Evolutionary conservation across 257 asterid species (phyloP).

Genomic region (Nicotiana noctiflora): DNA sequence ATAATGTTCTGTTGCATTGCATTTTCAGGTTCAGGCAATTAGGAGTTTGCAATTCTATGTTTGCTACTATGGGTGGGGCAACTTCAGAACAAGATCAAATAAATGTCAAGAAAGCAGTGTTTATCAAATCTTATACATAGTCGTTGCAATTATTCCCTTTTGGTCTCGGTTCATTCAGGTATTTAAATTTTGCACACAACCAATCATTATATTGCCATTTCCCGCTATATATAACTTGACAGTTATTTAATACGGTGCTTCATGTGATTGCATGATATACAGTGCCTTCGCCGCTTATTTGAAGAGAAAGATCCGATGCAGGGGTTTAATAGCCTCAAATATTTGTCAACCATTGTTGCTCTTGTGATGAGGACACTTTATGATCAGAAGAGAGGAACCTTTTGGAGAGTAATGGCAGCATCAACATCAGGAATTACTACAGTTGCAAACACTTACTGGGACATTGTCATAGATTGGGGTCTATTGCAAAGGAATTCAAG

Average conservation of each 20-base stretch:
- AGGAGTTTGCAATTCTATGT: slow-evolving; percentile 58
- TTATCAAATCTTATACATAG: slow-evolving; percentile 31
- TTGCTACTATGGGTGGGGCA: slow-evolving; percentile 67
- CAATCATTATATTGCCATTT: background rate
- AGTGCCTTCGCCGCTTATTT: slow-evolving; percentile 60
- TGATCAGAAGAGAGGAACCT: slow-evolving; percentile 13
- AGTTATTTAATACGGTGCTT: background rate
- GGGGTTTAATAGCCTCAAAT: slow-evolving; percentile 47
- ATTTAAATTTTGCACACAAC: background rate
- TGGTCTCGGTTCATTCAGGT: slow-evolving; percentile 74
- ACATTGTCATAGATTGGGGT: slow-evolving; percentile 83
- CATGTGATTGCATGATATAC: background rate
- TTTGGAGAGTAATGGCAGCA: slow-evolving; percentile 45
- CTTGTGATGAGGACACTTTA: slow-evolving; percentile 55
- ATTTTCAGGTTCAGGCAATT: slow-evolving; percentile 61
- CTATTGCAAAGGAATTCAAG: slow-evolving; percentile 40
- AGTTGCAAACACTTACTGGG: slow-evolving; percentile 64
- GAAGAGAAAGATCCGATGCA: slow-evolving; percentile 49
- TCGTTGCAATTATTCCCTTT: slow-evolving; percentile 58
- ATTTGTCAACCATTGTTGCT: slow-evolving; percentile 64
- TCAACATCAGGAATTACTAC: slow-evolving; percentile 63
- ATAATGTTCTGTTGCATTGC: background rate
- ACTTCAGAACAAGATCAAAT: slow-evolving; percentile 43
- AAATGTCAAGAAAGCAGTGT: slow-evolving; percentile 14
- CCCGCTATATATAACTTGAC: background rate